Evolutionary conservation across 2,329 filamentous ascomycete species (phyloP), one percentile per base, ranked within the genome.

Genomic region (Trichoderma sp.): DNA sequence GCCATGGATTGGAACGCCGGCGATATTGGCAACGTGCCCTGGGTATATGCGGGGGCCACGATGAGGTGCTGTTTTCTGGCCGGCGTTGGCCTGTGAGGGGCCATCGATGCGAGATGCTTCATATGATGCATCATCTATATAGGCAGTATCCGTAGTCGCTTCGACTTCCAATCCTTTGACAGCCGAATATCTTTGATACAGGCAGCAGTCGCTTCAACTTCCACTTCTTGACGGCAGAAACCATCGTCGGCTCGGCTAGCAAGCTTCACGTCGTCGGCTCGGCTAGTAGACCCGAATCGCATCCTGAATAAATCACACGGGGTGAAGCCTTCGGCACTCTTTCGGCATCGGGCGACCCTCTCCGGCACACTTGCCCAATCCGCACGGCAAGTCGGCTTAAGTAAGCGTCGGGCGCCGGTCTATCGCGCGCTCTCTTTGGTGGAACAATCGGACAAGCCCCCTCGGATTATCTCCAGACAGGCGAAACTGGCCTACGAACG

Each of bases 11-110:
- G 90, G 90, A 92, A 91, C 77, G 83, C 83, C 14, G 90, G 91
- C 70, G 88, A 89, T 72, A 87, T 85, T 83, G 90, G 90, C 1
- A 92, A 91, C 74, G 84, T 92, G 18, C 85, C 85, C 0, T 91
- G 91, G 79, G 90, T 93, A 32, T 92, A 92, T 76, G 78, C 87
- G 4, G 89, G 90, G 4, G 89, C 88, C 3, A 76, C 79, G 0
- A 82, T 89, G 84, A 79, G 89, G 58, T 76, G 87, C 5, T 85
- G 85, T 8, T 91, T 91, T 70, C 74, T 91, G 70, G 74, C 80
- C 3, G 87, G 87, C 0, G 74, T 91, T 39, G 89, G 89, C 0
- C 70, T 89, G 71, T 58, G 56, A 63, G 76, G 70, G 70, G 71
- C 75, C 74, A 70, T 64, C 72, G 10, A 73, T 68, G 68, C 73